Base-by-base conservation (phyloP, 2,329 filamentous ascomycete genomes). In the Huntiella abstrusa region DNA sequence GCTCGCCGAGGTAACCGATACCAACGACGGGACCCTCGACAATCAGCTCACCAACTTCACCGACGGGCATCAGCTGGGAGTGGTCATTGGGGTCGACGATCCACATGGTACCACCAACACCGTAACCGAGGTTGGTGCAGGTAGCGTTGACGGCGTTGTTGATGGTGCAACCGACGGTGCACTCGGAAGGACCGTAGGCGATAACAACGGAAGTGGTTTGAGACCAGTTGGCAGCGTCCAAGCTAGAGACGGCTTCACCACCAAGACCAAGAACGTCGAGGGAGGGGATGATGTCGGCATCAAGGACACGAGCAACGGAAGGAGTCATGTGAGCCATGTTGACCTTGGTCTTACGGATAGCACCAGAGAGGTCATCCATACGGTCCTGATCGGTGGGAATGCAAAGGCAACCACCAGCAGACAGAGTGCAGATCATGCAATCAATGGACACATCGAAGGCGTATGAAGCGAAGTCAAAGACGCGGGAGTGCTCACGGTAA, bases 11-110 rank as follows among this genome's bases (percentile, higher is more conserved):
- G 49, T 81, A 81, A 19, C 74, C 75, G 33, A 71, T 62, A 7
- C 73, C 75, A 2, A 81, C 70, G n/a, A 73, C 67, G 1, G 73
- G 73, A 0, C 72, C 72, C 51, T 71, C 70, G 11, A 75, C 59
- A 3, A 71, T 56, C n/a, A 73, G 58, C 54, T 73, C 70, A 4
- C 70, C 70, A 1, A 71, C 61, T 2, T 62, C 59, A 0, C 69
- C 69, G 1, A 70, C 56, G 0, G 68, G 66, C 4, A 66, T 61
- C 3, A 73, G 62, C 12, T 57, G 59, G 46, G 70, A 54, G 48
- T 68, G 61, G 45, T 69, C 60, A 1, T 64, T 60, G 0, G 68
- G 62, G 40, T 72, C 64, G 8, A 70, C 66, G 15, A 73, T 64
- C 68, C 68, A 73, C n/a, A 62, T 62, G 1, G 63, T 57, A 5